Evolutionary conservation across 805 yeast species (phyloP).

Genomic region (Cyberlindnera xylosilytica): DNA sequence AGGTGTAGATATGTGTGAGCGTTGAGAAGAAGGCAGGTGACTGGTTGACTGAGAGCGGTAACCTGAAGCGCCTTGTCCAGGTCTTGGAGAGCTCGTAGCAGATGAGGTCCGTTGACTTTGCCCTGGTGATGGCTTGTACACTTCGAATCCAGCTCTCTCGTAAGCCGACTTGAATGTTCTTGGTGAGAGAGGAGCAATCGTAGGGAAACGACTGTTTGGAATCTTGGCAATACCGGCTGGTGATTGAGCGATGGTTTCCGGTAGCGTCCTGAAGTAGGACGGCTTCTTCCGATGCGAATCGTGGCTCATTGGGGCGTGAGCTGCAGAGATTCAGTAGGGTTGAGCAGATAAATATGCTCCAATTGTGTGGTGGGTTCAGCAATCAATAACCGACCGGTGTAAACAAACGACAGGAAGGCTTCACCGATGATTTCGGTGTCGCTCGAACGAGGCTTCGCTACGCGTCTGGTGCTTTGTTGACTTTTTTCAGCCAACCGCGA

Average conservation of each 20-base stretch:
- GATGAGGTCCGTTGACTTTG: constrained; percentile 1
- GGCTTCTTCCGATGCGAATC: constrained; percentile 17
- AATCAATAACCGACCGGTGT: too few relatives aligned
- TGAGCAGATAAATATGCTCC: too few relatives aligned
- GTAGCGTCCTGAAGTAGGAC: constrained; percentile 26
- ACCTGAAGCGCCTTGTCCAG: constrained; percentile 13
- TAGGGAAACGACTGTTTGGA: constrained; percentile 58
- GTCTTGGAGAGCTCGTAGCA: constrained; percentile 1
- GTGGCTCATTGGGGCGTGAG: too few relatives aligned
- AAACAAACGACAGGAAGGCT: too few relatives aligned
- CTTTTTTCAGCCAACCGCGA: not conserved
- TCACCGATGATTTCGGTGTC: too few relatives aligned
- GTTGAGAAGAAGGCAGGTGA: not conserved
- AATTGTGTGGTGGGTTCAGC: not conserved
- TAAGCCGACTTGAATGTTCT: constrained; percentile 61
- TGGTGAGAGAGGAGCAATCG: constrained; percentile 53
- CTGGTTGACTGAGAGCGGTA: constrained; percentile 6
- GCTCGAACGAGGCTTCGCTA: too few relatives aligned
- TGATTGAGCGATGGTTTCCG: constrained; percentile 23
- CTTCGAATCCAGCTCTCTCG: constrained; percentile 82
- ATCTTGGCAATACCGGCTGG: constrained; percentile 28
- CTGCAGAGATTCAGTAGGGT: too few relatives aligned
- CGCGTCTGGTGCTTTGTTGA: constrained; percentile 1
- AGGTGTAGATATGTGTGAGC: not conserved
- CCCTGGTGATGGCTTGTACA: constrained; percentile 31